A percentile compares a stretch with the other conserved stretches of the same genome.
Evolutionary conservation across 2,329 filamentous ascomycete genomes (phyloP).

Genomic region (Sarocladium brachiariae): DNA sequence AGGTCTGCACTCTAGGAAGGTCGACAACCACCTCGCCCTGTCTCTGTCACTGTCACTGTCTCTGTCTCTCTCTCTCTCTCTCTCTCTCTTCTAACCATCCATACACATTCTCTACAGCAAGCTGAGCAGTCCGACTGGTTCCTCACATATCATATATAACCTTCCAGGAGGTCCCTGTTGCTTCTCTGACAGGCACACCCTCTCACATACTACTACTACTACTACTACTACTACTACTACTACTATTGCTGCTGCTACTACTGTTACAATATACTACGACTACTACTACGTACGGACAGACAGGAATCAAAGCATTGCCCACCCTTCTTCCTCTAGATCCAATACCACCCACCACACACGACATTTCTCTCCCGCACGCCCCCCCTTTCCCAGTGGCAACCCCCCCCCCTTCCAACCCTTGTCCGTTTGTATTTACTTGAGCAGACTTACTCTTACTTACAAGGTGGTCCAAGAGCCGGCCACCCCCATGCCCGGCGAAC

Average conservation of each 20-base stretch:
- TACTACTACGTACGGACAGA: no score
- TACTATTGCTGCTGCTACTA: no score
- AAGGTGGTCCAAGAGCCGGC: constrained; percentile 7
- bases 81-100: background rate
- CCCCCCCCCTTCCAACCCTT: background rate
- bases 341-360: constrained; percentile 7
- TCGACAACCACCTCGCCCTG: background rate
- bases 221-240: no score
- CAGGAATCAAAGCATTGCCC: background rate
- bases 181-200: constrained; percentile 5
- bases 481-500: constrained; percentile 4
- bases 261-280: no score
- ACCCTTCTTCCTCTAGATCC: constrained; percentile 6
- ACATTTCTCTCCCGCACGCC: background rate
- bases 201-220: background rate
- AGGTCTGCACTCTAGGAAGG: no score
- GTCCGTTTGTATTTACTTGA: constrained; percentile 2
- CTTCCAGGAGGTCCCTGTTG: background rate
- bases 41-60: background rate
- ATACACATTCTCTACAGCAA: background rate
- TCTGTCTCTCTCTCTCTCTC: background rate
- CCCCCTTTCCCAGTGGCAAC: constrained; percentile 1
- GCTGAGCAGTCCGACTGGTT: background rate
- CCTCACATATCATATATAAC: background rate
- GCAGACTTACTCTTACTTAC: background rate